Percentiles rank a stretch among this genome's conserved stretches.
These are phyloP conservation scores for Trypanosomatidae sp. DNA, from an alignment of 208 protist species.

Conservation along the genomic window DNA sequence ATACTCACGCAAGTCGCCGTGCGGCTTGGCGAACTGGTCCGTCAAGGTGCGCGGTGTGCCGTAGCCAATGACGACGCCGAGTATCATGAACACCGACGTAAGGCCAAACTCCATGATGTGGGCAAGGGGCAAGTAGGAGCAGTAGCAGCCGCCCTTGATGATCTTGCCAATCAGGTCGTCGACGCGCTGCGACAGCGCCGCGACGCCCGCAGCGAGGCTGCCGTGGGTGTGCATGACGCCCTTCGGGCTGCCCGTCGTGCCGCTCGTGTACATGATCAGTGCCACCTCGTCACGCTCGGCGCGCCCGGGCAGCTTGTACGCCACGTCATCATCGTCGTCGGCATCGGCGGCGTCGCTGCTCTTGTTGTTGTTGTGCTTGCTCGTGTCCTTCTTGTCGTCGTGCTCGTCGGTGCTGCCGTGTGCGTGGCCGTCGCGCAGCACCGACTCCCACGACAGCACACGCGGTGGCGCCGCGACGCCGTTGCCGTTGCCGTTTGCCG, in stretches of 20 bases:
- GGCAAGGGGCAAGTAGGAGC: conserved; percentile 84
- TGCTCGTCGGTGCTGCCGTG: too few relatives aligned
- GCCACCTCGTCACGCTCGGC: conserved; percentile 17
- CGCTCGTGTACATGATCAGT: conserved; percentile 83
- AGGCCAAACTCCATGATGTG: conserved; percentile 89
- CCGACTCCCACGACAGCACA: too few relatives aligned
- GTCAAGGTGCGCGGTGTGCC: conserved; percentile 66
- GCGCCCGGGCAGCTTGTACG: not conserved
- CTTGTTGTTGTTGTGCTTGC: conserved; percentile 19
- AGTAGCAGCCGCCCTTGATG: conserved; percentile 36
- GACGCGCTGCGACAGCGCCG: not conserved
- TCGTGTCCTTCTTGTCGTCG: conserved; percentile 5
- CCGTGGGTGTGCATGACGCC: conserved; percentile 79
- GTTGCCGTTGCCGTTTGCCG: too few relatives aligned
- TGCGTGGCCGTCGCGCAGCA: too few relatives aligned
- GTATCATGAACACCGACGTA: conserved; percentile 49
- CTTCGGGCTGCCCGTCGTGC: conserved; percentile 85
- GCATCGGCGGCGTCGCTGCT: too few relatives aligned
- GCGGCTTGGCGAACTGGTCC: conserved; percentile 42
- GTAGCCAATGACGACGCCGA: conserved; percentile 58
- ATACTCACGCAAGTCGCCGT: conserved; percentile 74
- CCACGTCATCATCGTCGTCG: too few relatives aligned
- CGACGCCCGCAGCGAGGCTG: conserved; percentile 26
- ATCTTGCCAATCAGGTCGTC: conserved; percentile 11
- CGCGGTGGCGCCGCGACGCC: too few relatives aligned